Percentiles rank a stretch among this genome's conserved stretches.
Conservation (phyloP, 345 rosid species). For the Carallia pectinifolia region DNA sequence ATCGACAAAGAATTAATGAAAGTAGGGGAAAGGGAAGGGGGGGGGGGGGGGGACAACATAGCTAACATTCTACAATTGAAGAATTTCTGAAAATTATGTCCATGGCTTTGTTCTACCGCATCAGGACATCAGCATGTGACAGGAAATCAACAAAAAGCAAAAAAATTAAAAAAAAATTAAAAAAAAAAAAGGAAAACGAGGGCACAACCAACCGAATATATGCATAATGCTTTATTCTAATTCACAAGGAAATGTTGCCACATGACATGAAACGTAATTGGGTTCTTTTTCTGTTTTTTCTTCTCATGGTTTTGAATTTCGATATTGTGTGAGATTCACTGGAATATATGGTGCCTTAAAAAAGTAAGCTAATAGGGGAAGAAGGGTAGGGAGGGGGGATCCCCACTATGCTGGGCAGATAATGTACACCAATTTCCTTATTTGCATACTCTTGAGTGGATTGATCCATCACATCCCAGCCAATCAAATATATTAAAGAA, state of each 20-base stretch:
- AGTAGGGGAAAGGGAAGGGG: too few relatives aligned
- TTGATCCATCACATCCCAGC: background rate
- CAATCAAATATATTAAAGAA: background rate
- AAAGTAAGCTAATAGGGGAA: background rate
- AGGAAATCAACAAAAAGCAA: background rate
- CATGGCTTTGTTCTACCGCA: background rate
- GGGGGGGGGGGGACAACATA: background rate
- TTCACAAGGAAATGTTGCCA: background rate
- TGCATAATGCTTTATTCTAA: background rate
- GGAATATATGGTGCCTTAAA: slow-evolving; percentile 8
- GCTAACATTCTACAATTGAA: background rate
- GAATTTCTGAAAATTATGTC: background rate
- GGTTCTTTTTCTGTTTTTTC: background rate
- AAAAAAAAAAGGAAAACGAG: too few relatives aligned
- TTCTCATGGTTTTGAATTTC: background rate
- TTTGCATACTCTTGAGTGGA: too few relatives aligned
- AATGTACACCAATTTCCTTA: background rate
- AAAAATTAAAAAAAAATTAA: too few relatives aligned
- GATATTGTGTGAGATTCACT: slow-evolving; percentile 6
- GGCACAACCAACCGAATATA: slow-evolving; percentile 8
- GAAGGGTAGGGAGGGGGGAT: background rate
- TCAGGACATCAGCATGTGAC: slow-evolving; percentile 1
- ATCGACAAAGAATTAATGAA: too few relatives aligned
- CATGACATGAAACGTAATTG: background rate
- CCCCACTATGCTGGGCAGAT: background rate